Evolutionary conservation across 176 grass and related monocot genomes (phyloP), one percentile per base, ranked within the genome.

Genomic region (Bonia amplexicaulis): DNA sequence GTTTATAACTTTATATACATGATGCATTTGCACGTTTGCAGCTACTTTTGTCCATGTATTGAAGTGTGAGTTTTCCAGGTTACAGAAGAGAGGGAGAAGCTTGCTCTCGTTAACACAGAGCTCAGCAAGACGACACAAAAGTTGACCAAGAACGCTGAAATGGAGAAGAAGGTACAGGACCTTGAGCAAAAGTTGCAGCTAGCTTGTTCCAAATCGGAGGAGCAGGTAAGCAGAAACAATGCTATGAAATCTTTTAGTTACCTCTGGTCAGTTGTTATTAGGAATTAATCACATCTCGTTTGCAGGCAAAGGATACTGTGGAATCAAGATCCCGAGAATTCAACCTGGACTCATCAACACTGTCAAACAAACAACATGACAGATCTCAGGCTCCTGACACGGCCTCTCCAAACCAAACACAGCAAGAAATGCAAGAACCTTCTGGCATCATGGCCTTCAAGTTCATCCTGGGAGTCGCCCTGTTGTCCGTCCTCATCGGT

Each of bases 401-500:
- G 14, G 16, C 74, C 80, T 68, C 90, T 20, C 39, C 83, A 75
- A 85, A 67, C 35, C 42, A 77, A 51, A 74, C 15, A 20, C 49
- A 69, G 11, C 79, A 89, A 81, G 76, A 75, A 85, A 15, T 74
- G 20, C 62, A 69, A 54, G 93, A 95, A 60, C 91, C 91, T 85
- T 93, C 93, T 31, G 91, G 93, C 41, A 89, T 93, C 70, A 96
- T 99, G 96, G 96, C 96, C 64, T 96, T 99, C 84, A 93, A 93
- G 70, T 99, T 99, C 91, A 91, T 94, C 82, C 73, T 94, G 16
- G 96, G 90, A 78, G 93, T 99, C 59, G 93, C 91, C 23, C 65
- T 92, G 37, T 69, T 99, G 14, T 99, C 96, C 9, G 63, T 99
- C 48, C 71, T 96, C 81, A 45, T 92, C 2, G 96, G 96, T 25